Evolutionary conservation across 352 stramenopile species (phyloP), one percentile per base, ranked within the genome.

Genomic region (Pythium apleroticum): DNA sequence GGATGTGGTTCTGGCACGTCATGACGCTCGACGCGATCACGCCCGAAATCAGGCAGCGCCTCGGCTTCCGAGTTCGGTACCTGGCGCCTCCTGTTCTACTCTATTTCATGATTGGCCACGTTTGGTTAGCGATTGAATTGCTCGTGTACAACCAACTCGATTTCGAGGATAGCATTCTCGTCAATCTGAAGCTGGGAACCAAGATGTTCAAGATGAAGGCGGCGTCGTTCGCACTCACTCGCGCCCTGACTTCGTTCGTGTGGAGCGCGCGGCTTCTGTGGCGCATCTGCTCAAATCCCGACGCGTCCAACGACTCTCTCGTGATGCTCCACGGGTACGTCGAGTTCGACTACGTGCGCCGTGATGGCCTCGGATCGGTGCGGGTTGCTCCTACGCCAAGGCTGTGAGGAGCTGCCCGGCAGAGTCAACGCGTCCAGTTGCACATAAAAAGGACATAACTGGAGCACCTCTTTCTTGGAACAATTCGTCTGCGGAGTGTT

Each of bases 1-100:
- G 43, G 43, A 17, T 50, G 43, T 50, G 43, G 43, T 17, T 50
- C n/a, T 50, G n/a, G 43, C 43, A 50, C 43, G 43, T 50, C 9
- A 25, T 50, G 43, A 50, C 43, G 15, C 43, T 50, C 15, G 43
- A 50, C 17, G n/a, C 43, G 3, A 15, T 50, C 5, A 50, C 43
- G 20, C 43, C 43, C 28, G 15, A 17, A 3, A 8, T 50, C 43
- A 50, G 28, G 43, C 43, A 50, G 43, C 43, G 11, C 2, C 43
- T 50, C 19, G 43, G 43, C 9, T 27, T 50, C 3, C 43, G n/a
- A 6, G 20, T 50, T 50, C 20, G n/a, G 43, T 50, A 50, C 43
- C 28, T 28, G 9, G 43, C 20, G 3, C 11, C 43, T 8, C 43
- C n/a, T 15, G 43, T 50, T 9, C 9, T 50, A 25, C n/a, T 28